Evolutionary conservation across 2,329 filamentous ascomycete genomes (phyloP).

Genomic region (Diaporthe longicolla): DNA sequence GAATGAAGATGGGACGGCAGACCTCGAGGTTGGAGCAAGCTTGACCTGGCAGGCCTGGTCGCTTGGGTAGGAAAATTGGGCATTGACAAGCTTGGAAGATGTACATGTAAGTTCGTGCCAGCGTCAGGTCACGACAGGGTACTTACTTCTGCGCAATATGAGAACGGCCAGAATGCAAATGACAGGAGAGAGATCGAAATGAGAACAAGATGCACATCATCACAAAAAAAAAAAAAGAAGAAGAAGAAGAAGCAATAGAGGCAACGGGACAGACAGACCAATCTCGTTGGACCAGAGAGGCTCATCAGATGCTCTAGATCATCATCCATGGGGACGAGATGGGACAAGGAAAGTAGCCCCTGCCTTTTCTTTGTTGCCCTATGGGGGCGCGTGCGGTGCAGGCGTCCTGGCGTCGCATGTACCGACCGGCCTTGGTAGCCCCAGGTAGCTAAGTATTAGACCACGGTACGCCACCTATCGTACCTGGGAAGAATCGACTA

Average conservation of each 20-base stretch:
- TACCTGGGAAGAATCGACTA: neutral
- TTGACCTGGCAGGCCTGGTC: neutral
- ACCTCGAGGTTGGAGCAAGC: conserved; percentile 5
- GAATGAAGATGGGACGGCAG: no score
- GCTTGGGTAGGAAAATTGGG: conserved; percentile 30
- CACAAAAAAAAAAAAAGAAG: no score
- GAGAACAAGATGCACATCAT: conserved; percentile 20
- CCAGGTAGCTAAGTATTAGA: no score
- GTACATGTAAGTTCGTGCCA: conserved; percentile 14
- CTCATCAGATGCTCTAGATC: neutral
- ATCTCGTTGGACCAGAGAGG: neutral
- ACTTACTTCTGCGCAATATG: conserved; percentile 19
- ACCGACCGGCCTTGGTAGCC: no score
- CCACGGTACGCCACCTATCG: neutral
- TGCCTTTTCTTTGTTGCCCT: conserved; percentile 30
- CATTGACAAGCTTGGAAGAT: conserved; percentile 5
- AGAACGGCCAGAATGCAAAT: conserved; percentile 14
- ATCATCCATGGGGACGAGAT: no score
- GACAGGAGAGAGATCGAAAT: conserved; percentile 15
- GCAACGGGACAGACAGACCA: conserved; percentile 6
- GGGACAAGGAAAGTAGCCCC: neutral
- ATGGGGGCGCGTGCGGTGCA: conserved; percentile 2
- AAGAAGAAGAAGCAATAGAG: conserved; percentile 15
- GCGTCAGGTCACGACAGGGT: neutral
- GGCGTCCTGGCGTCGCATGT: no score